Conservation (phyloP, 2,329 filamentous ascomycete species). For the Nakataea oryzae region DNA sequence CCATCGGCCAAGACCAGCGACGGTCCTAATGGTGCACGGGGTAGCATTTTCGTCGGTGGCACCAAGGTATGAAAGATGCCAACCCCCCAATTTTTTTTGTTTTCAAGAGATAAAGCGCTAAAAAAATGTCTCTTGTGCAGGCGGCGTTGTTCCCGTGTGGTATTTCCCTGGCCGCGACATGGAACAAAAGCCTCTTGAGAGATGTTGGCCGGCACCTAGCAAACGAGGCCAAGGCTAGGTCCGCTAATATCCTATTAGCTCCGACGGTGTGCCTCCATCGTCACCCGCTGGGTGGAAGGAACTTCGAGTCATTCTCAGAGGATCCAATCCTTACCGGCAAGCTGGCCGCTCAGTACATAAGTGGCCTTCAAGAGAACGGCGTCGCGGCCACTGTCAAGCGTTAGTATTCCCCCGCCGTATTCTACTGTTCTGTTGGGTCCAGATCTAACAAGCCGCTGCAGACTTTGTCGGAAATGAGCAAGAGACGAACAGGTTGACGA, state of each 20-base stretch:
- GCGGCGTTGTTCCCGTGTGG: conserved; percentile 73
- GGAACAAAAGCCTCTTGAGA: conserved; percentile 61
- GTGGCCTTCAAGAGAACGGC: conserved; percentile 61
- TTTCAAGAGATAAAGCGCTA: not conserved
- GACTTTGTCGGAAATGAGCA: conserved; percentile 65
- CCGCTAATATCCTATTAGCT: conserved; percentile 62
- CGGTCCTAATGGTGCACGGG: conserved; percentile 60
- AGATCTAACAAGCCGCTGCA: conserved; percentile 12
- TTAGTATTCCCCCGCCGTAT: conserved; percentile 17
- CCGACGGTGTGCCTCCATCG: conserved; percentile 77
- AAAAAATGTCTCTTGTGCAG: conserved; percentile 22
- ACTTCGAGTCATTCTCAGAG: conserved; percentile 81
- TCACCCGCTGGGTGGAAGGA: conserved; percentile 71
- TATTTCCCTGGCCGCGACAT: conserved; percentile 68
- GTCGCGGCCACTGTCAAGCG: conserved; percentile 74
- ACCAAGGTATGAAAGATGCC: conserved; percentile 31
- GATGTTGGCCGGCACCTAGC: conserved; percentile 62
- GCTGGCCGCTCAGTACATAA: conserved; percentile 61
- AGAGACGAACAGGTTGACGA: conserved; percentile 55
- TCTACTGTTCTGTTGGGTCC: not conserved
- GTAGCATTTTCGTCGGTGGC: conserved; percentile 58
- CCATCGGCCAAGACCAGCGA: conserved; percentile 58
- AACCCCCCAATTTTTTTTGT: not conserved
- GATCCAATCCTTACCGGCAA: conserved; percentile 70
- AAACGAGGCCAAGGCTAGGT: conserved; percentile 61